Evolutionary conservation across 257 asterid species (phyloP), one percentile per base, ranked within the genome.

Genomic region (Petunia secreta): DNA sequence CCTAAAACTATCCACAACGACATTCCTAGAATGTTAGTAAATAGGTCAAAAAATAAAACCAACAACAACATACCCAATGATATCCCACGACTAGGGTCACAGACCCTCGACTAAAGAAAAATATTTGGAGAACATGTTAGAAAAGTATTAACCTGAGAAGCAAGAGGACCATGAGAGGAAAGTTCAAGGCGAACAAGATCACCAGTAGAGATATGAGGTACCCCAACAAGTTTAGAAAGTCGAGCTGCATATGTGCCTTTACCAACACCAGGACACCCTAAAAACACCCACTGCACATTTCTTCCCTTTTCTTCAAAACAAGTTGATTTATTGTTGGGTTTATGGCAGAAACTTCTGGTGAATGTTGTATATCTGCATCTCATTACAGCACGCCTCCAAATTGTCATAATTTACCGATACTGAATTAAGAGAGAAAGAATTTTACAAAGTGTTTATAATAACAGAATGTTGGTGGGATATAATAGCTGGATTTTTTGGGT

Each of bases 231-330:
- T 15, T 60, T 81, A 0, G 98, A 92, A 0, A 95, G 91, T 16
- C 98, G 92, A 78, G 94, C 83, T 25, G 99, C 99, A 83, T 93
- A 95, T 65, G 99, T 93, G 40, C 99, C 99, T 84, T 95, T 95
- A 10, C 99, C 99, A 16, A 95, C 99, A 0, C 99, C 99, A 6
- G 99, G 99, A 82, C 98, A 93, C 59, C 99, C 99, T 5, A 95
- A 88, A 84, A 95, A 95, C 11, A 93, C 97, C 99, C 99, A 95
- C 84, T 91, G 99, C 76, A 95, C 93, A 68, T 87, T 89, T 85
- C 96, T 91, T 15, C 86, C 94, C 81, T 81, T 84, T 0, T 57
- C 13, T 50, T 48, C 58, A 59, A 34, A 11, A 2, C 46, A 16
- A 59, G 84, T 89, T 55, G 73, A 64, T 46, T 83, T 83, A 54